phyloP scores from a whole-genome alignment of 2,329 filamentous ascomycete genomes.

The Zymoseptoria pseudotritici region DNA sequence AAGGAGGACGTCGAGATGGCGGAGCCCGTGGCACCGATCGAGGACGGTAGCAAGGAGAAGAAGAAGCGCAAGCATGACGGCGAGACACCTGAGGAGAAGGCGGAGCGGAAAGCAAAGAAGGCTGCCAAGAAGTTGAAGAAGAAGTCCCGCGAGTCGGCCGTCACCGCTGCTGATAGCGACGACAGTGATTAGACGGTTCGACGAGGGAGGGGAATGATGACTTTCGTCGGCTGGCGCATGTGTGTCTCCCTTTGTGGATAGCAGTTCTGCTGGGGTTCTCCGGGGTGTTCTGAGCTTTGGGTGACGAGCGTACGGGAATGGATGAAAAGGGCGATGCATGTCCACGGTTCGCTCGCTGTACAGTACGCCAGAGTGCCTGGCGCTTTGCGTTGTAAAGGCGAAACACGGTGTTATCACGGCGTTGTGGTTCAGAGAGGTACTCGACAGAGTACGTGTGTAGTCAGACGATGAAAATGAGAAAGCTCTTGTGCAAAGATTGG shows the following conservation, averaged over 20 bases:
- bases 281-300: not conserved
- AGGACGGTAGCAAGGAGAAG: constrained; percentile 32
- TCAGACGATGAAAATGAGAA: not conserved
- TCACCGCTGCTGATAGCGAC: constrained; percentile 23
- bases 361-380: not conserved
- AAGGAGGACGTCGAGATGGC: constrained; percentile 34
- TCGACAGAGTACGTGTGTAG: not conserved
- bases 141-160: constrained; percentile 41
- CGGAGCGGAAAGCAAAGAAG: constrained; percentile 56
- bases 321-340: not conserved
- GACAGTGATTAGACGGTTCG: constrained; percentile 16
- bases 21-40: constrained; percentile 23
- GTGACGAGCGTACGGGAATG: not conserved
- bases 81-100: constrained; percentile 40
- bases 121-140: constrained; percentile 77
- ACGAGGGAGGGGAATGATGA: not conserved
- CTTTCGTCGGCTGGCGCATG: not conserved
- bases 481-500: not conserved
- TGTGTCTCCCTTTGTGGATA: not conserved
- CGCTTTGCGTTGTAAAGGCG: not conserved
- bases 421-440: not conserved
- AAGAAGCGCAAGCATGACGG: constrained; percentile 44
- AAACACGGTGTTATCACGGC: not conserved
- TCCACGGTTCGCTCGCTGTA: not conserved
- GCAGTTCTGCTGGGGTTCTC: not conserved